phyloP scores from a whole-genome alignment of 225 moss, liverwort and hornwort species.

The Climacium dendroides region DNA sequence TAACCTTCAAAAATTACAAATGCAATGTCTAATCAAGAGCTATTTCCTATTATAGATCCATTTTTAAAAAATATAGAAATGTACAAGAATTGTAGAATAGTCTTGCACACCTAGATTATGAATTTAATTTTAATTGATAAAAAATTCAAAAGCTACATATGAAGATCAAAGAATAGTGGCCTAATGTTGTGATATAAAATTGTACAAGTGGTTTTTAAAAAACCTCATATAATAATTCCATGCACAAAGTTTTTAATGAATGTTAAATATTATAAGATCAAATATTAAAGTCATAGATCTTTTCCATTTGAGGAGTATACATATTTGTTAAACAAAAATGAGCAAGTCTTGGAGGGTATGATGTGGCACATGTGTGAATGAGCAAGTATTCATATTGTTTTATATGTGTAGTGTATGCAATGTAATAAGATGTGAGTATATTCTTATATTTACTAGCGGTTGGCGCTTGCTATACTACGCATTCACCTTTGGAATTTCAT shows the following conservation, averaged over 20 bases:
- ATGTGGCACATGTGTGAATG: no score
- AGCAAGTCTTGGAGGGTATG: not conserved
- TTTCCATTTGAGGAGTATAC: not conserved
- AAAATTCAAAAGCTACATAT: not conserved
- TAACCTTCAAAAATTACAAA: not conserved
- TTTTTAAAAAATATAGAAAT: not conserved
- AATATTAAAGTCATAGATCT: not conserved
- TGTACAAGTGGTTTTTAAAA: not conserved
- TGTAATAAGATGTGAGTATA: not conserved
- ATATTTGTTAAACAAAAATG: not conserved
- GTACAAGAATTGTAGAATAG: not conserved
- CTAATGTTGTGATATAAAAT: not conserved
- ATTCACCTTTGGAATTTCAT: no score
- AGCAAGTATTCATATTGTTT: not conserved
- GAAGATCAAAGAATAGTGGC: not conserved
- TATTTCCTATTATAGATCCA: fast-evolving
- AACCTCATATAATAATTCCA: not conserved
- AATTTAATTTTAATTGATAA: not conserved
- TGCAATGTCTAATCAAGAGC: not conserved
- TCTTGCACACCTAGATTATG: not conserved
- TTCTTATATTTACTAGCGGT: not conserved
- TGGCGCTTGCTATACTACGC: no score
- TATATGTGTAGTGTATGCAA: no score
- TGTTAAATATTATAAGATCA: not conserved
- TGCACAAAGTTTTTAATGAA: not conserved